These are phyloP conservation scores for Erodium moschatum DNA, from an alignment of 441 rosid species.

Conservation along the genomic window DNA sequence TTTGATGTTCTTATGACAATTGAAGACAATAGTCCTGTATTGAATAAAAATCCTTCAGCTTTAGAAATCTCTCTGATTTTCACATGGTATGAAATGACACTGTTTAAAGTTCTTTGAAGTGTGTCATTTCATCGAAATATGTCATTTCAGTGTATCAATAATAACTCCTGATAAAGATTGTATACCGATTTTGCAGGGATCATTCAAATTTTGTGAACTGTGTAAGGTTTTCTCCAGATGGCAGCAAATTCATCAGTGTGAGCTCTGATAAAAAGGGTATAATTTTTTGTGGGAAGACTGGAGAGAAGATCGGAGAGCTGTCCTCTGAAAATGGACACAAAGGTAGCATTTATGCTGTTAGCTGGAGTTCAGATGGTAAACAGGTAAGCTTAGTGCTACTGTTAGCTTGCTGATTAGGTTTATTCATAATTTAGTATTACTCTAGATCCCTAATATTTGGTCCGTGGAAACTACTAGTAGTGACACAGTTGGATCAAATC, in stretches of 20 bases:
- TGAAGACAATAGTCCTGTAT: background rate
- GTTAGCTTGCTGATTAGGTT: background rate
- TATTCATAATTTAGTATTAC: background rate
- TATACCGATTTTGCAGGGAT: slow-evolving; percentile 38
- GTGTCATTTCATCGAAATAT: background rate
- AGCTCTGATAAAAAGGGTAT: slow-evolving; percentile 89
- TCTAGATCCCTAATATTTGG: background rate
- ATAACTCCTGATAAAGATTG: background rate
- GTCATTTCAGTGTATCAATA: background rate
- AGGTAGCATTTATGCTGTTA: slow-evolving; percentile 83
- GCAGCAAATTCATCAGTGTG: slow-evolving; percentile 77
- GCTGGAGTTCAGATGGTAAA: slow-evolving; percentile 90
- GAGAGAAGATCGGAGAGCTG: slow-evolving; percentile 67
- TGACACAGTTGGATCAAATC: background rate
- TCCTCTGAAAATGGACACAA: slow-evolving; percentile 71
- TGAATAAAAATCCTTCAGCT: slow-evolving; percentile 1
- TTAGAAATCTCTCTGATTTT: background rate
- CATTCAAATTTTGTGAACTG: slow-evolving; percentile 95
- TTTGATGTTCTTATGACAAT: background rate
- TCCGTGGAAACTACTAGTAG: background rate
- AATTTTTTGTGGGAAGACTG: slow-evolving; percentile 75
- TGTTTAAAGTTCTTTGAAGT: background rate
- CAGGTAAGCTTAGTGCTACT: slow-evolving; percentile 37
- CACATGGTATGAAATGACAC: slow-evolving; percentile 5
- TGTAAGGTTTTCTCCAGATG: slow-evolving; percentile 83